Conservation (phyloP, 2,329 filamentous ascomycete genomes). For the Rhinocladiella similis region DNA sequence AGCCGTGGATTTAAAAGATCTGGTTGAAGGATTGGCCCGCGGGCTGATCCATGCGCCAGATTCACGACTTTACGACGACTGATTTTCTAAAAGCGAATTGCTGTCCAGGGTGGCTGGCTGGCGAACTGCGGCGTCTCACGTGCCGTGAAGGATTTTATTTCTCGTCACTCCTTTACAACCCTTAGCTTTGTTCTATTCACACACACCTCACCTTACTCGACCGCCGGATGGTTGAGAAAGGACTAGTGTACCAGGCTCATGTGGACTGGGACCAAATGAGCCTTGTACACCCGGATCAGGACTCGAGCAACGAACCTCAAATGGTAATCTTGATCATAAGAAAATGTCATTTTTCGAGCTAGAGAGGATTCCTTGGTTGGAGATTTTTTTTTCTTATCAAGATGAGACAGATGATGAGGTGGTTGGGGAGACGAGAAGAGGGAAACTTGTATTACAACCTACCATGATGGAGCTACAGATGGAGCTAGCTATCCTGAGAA, state of each 20-base stretch:
- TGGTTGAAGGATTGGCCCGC: neutral
- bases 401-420: neutral
- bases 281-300: neutral
- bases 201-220: neutral
- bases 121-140: constrained; percentile 8
- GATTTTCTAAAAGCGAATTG: constrained; percentile 1
- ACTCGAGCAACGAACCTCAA: constrained; percentile 1
- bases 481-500: neutral
- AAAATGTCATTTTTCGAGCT: constrained; percentile 4
- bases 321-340: constrained; percentile 16
- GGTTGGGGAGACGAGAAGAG: neutral
- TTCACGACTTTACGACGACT: constrained; percentile 11
- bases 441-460: neutral
- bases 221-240: neutral
- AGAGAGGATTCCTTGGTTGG: neutral
- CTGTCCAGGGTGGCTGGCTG: constrained; percentile 5
- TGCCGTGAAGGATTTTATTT: neutral
- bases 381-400: neutral
- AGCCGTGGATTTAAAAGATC: constrained; percentile 42
- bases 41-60: neutral
- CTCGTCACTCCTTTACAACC: neutral
- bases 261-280: neutral
- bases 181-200: neutral
- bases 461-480: neutral
- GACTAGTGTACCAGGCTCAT: neutral